A percentile compares a stretch with the other conserved stretches of the same genome.
phyloP scores from a whole-genome alignment of 148 eudicot species.

The Chenopodium quinoa region DNA sequence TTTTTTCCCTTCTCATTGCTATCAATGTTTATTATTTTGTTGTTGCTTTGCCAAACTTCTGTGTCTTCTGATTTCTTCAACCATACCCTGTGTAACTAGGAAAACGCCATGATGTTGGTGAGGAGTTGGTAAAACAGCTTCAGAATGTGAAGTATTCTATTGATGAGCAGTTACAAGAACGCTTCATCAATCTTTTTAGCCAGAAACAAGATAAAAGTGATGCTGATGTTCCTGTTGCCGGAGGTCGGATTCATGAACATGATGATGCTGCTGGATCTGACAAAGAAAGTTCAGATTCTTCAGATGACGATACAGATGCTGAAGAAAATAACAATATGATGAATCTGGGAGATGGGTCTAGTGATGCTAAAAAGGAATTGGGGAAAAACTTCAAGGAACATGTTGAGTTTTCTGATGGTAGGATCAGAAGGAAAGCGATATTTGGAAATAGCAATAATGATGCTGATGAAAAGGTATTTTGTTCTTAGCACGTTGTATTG shows the following conservation, averaged over 20 bases:
- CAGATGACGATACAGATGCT: slow-evolving; percentile 33
- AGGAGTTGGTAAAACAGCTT: slow-evolving; percentile 69
- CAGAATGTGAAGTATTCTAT: slow-evolving; percentile 70
- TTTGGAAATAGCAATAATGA: slow-evolving; percentile 48
- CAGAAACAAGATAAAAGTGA: slow-evolving; percentile 37
- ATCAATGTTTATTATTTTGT: not conserved
- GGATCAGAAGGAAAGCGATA: slow-evolving; percentile 73
- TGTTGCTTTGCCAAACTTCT: slow-evolving; percentile 5
- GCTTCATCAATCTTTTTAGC: slow-evolving; percentile 63
- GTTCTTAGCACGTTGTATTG: not conserved
- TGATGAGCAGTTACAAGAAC: slow-evolving; percentile 70
- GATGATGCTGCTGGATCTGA: slow-evolving; percentile 42
- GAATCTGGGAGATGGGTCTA: slow-evolving; percentile 32
- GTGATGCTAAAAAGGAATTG: slow-evolving; percentile 25
- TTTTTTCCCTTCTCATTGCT: not conserved
- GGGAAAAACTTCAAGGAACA: slow-evolving; percentile 42
- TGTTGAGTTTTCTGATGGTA: slow-evolving; percentile 60
- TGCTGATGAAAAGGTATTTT: slow-evolving; percentile 47
- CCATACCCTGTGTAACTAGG: slow-evolving; percentile 37
- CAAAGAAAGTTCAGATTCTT: slow-evolving; percentile 42
- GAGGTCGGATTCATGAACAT: slow-evolving; percentile 27
- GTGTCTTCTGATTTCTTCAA: slow-evolving; percentile 1
- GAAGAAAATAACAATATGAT: slow-evolving; percentile 18
- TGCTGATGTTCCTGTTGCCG: slow-evolving; percentile 20
- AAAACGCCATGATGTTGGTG: slow-evolving; percentile 66